Percentiles rank a stretch among this genome's conserved stretches.
phyloP scores from a whole-genome alignment of 2,329 filamentous ascomycete species.

The Neurospora sp. region DNA sequence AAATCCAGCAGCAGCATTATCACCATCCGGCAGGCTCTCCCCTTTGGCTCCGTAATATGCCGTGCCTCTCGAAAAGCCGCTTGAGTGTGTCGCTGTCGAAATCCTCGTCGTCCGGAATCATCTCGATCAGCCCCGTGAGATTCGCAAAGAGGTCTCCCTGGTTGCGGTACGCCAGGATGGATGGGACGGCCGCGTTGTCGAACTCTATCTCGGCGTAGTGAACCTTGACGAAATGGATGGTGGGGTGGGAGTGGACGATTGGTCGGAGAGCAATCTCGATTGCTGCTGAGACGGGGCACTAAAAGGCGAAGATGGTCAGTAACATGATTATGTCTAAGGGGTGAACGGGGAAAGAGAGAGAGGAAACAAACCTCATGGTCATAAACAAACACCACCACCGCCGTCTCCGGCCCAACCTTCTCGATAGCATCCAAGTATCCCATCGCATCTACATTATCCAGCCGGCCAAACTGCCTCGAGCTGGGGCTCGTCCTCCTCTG shows the following conservation, averaged over 20 bases:
- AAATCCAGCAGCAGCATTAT: background rate
- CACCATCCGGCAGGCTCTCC: constrained; percentile 19
- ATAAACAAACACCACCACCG: constrained; percentile 89
- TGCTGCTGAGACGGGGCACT: constrained; percentile 71
- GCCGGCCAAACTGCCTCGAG: constrained; percentile 64
- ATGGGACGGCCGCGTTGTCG: constrained; percentile 78
- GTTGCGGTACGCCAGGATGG: constrained; percentile 78
- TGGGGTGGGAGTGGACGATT: constrained; percentile 60
- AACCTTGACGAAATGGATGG: constrained; percentile 80
- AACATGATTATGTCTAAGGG: background rate
- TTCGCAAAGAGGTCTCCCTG: constrained; percentile 86
- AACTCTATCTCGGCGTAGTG: constrained; percentile 91
- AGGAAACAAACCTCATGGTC: constrained; percentile 62
- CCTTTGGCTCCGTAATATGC: constrained; percentile 29
- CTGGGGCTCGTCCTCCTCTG: constrained; percentile 67
- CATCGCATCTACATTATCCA: constrained; percentile 78
- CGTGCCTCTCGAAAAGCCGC: constrained; percentile 42
- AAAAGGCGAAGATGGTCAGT: constrained; percentile 13
- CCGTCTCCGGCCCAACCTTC: constrained; percentile 69
- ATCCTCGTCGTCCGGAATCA: constrained; percentile 63
- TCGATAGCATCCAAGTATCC: constrained; percentile 97
- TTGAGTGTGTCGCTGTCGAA: constrained; percentile 46
- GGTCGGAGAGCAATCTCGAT: constrained; percentile 71
- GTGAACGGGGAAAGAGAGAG: too few species aligned
- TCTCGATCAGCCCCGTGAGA: constrained; percentile 75